Conservation (phyloP, 2,329 filamentous ascomycete species). For the Phyllosticta ampelicida region DNA sequence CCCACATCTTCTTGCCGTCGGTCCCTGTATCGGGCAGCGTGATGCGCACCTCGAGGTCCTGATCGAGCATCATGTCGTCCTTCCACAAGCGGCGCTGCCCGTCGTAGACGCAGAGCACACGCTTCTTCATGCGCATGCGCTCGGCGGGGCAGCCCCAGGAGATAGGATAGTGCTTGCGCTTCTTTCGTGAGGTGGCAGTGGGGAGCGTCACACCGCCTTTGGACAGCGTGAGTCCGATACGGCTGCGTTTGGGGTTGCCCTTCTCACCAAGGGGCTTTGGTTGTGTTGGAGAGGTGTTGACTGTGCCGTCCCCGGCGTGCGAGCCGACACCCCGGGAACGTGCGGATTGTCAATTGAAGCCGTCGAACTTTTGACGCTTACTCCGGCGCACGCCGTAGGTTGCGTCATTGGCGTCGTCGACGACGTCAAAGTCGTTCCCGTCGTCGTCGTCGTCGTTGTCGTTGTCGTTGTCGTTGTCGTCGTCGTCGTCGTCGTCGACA, state of each 20-base stretch:
- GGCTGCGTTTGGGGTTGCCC: slow-evolving; percentile 1
- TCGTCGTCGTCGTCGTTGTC: slow-evolving; percentile 49
- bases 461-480: slow-evolving; percentile 42
- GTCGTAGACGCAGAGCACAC: slow-evolving; percentile 86
- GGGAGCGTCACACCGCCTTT: slow-evolving; percentile 58
- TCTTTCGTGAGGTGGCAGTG: slow-evolving; percentile 58
- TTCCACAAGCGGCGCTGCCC: slow-evolving; percentile 82
- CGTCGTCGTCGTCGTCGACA: slow-evolving; percentile 52
- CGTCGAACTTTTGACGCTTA: slow-evolving; percentile 37
- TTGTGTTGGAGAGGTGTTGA: slow-evolving; percentile 9
- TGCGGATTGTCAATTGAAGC: slow-evolving; percentile 35
- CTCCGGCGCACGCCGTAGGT: slow-evolving; percentile 41
- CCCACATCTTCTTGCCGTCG: slow-evolving; percentile 52
- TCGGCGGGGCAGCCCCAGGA: slow-evolving; percentile 88
- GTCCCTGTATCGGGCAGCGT: slow-evolving; percentile 42
- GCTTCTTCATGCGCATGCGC: slow-evolving; percentile 98
- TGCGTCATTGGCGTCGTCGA: slow-evolving; percentile 42
- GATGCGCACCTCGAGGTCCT: slow-evolving; percentile 86
- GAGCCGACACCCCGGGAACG: slow-evolving; percentile 36
- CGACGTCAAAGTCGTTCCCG: slow-evolving; percentile 43
- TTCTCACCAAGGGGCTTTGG: slow-evolving; percentile 6
- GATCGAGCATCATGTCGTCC: slow-evolving; percentile 98
- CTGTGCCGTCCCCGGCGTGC: slow-evolving; percentile 29
- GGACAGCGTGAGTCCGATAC: slow-evolving; percentile 59
- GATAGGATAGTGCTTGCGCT: slow-evolving; percentile 83